Base-by-base conservation (phyloP, 2,329 filamentous ascomycete genomes). In the Phialophora tarda region DNA sequence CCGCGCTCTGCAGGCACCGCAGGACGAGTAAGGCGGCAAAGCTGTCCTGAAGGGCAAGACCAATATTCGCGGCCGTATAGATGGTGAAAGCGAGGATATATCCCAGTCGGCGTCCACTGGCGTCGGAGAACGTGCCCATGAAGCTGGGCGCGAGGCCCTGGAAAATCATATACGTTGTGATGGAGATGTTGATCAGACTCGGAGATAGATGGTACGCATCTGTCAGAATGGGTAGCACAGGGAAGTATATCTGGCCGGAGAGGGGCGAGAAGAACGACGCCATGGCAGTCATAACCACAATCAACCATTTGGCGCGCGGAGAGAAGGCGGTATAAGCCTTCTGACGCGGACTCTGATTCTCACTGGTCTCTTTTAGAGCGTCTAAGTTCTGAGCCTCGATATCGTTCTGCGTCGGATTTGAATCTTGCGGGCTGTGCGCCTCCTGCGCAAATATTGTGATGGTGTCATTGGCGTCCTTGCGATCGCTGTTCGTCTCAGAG, bases 141-240 rank as follows among this genome's bases (percentile, higher is more conserved):
- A 85, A 77, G 71, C 82, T 82, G 21, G 83, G 83, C 1, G 82
- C 79, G 12, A 86, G 74, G 2, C 81, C 85, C 76, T 86, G 84
- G 50, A 84, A 78, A 53, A 84, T 82, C 80, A 80, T 26, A 54
- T 67, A 68, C 5, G 75, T 75, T 1, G 77, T 76, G 32, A 77
- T 72, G 0, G 74, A 74, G 21, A 77, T 63, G 48, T 75, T 71
- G 59, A 72, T 68, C 53, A 57, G 61, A 21, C 38, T 24, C n/a
- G n/a, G 44, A 3, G 61, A 63, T 5, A 63, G 10, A 41, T 63
- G 24, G 12, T 57, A 63, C 14, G 61, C 44, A 7, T 26, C 28
- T 8, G 53, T 63, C 53, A 63, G 26, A 28, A 58, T 63, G 8
- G 61, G 53, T 8, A 63, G 61, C 17, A 59, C 78, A 0, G 83